Conservation (phyloP, 2,329 filamentous ascomycete species). For the Aspergillus versicolor region DNA sequence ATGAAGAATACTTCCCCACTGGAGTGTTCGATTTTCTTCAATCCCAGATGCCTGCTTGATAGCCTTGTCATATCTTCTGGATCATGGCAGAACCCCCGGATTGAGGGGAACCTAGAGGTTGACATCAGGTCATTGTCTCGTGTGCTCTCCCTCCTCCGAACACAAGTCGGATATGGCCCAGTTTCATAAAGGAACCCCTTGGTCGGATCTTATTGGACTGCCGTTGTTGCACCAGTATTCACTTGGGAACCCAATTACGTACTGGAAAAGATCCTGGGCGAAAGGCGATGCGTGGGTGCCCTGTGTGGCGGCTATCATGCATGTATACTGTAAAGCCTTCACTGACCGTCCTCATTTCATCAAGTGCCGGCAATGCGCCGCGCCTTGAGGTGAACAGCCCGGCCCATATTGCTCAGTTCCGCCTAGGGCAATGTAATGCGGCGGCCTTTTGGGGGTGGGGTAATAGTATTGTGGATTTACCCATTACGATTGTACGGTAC, state of each 20-base stretch:
- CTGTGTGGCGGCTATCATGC: background rate
- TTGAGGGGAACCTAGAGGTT: background rate
- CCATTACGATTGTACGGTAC: background rate
- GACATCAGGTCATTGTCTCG: background rate
- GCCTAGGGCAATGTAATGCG: background rate
- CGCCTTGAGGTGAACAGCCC: too few relatives aligned
- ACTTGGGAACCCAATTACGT: too few relatives aligned
- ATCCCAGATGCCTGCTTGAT: conserved; percentile 42
- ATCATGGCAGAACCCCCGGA: background rate
- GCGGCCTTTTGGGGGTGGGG: background rate
- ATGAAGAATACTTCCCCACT: conserved; percentile 44
- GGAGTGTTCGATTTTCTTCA: conserved; percentile 44
- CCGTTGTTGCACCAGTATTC: background rate
- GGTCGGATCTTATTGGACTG: too few relatives aligned
- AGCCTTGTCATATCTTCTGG: background rate
- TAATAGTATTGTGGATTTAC: background rate
- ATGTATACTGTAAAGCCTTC: background rate
- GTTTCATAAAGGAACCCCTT: too few relatives aligned
- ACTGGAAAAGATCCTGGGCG: background rate
- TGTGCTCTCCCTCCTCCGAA: too few relatives aligned
- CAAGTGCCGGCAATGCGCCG: background rate
- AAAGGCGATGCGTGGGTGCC: background rate
- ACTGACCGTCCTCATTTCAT: background rate
- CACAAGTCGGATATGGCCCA: too few relatives aligned
- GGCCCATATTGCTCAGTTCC: background rate